These are phyloP conservation scores for Aegilops longissima DNA, from an alignment of 176 grass and related monocot genomes.

Conservation along the genomic window DNA sequence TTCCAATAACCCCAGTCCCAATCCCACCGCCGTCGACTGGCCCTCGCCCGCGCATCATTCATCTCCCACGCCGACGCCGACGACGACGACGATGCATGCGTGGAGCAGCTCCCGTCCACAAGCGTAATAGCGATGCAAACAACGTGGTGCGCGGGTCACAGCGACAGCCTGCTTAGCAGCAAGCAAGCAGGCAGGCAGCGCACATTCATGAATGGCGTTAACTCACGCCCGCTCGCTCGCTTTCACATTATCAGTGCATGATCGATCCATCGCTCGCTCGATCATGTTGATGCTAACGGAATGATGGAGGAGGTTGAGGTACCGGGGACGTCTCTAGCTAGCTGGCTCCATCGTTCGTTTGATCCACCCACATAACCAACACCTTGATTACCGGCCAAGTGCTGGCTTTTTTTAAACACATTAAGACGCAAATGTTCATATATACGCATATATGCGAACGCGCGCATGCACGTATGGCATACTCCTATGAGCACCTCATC, in stretches of 20 bases:
- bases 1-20: neutral
- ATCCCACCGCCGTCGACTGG: neutral
- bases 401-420: too few species aligned
- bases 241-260: neutral
- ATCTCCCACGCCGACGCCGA: neutral
- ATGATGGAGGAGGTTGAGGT: neutral
- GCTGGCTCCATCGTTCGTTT: neutral
- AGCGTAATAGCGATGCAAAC: neutral
- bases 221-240: neutral
- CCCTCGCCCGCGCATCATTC: neutral
- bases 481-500: too few species aligned
- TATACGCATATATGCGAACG: too few species aligned
- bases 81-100: neutral
- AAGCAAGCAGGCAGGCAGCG: neutral
- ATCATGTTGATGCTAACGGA: neutral
- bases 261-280: neutral
- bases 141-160: constrained; percentile 10
- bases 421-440: too few species aligned
- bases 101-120: neutral
- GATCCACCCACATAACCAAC: neutral
- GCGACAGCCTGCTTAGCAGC: neutral
- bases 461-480: too few species aligned
- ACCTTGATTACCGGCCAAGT: neutral
- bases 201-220: neutral
- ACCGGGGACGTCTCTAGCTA: neutral